Percentiles rank a stretch among this genome's conserved stretches.
phyloP scores from a whole-genome alignment of 768 basidiomycete species.

The Mrakia blollopis region DNA sequence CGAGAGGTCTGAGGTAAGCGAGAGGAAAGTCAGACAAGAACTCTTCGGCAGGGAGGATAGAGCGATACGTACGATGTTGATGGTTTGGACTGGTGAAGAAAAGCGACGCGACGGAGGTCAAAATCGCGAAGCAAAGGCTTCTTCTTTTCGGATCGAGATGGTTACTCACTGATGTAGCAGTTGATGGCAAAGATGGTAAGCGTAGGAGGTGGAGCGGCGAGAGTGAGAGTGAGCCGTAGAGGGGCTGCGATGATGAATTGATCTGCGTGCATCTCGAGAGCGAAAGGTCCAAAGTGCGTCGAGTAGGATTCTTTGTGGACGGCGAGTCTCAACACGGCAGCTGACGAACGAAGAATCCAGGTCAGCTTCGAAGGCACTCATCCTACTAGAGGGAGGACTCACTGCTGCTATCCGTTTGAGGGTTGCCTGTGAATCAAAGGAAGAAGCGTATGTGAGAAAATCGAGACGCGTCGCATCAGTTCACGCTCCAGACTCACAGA shows the following conservation, averaged over 20 bases:
- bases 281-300: neutral
- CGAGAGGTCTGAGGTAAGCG: neutral
- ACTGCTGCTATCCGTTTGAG: neutral
- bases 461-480: neutral
- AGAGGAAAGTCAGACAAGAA: neutral
- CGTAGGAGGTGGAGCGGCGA: neutral
- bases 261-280: neutral
- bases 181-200: constrained; percentile 8
- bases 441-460: too few relatives aligned
- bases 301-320: neutral
- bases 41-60: neutral
- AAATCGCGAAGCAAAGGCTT: too few relatives aligned
- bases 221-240: neutral
- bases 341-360: too few relatives aligned
- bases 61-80: neutral
- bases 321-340: neutral
- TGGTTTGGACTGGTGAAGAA: neutral
- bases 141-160: neutral
- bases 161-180: neutral
- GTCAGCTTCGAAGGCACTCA: too few relatives aligned
- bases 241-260: constrained; percentile 16
- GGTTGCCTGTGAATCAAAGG: neutral
- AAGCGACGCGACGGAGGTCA: too few relatives aligned
- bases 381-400: too few relatives aligned
- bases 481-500: neutral